Evolutionary conservation across 2,329 filamentous ascomycete species (phyloP), one percentile per base, ranked within the genome.

Genomic region (Parascedosporium putredinis): DNA sequence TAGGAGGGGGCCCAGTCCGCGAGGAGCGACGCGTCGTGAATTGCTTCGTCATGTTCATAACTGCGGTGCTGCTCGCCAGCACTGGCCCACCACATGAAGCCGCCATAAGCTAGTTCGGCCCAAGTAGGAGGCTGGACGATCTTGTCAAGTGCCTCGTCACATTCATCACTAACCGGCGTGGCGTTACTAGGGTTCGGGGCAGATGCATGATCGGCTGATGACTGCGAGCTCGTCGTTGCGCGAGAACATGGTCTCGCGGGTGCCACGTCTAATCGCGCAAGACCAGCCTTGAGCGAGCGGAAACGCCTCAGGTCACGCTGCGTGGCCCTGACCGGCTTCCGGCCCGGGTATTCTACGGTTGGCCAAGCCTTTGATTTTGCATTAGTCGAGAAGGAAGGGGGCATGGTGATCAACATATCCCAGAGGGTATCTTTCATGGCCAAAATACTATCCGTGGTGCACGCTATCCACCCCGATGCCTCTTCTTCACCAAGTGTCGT

Each of bases 391-490:
- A 83, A 71, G 5, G 75, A 64, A 1, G 81, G 75, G 1, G 89
- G 88, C 60, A 97, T 77, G 49, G 87, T 88, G 53, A 97, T 83
- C 34, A 96, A 76, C 58, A 96, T 75, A 62, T 98, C 93, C 73
- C 89, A 97, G 2, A 98, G 77, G 2, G 85, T 78, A 47, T 83
- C 79, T 68, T 97, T 97, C 65, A 88, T 85, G 44, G 81, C 82
- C 12, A 98, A 75, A 52, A 98, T 93, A 60, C 86, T 91, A 67
- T 98, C 93, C 2, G 91, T 97, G 3, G 91, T 96, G 65, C 90
- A 96, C 10, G 91, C 93, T 52, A 95, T 83, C 89, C 90, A 27
- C 74, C 74, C 22, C 67, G 62, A 38, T 79, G 73, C 22, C 72
- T 43, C 47, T 10, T 31, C 34, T 23, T 18, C 36, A 31, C 47